Percentiles rank a stretch among this genome's conserved stretches.
Evolutionary conservation across 306 rosid species (phyloP).

Genomic region (Clitoria ternatea): DNA sequence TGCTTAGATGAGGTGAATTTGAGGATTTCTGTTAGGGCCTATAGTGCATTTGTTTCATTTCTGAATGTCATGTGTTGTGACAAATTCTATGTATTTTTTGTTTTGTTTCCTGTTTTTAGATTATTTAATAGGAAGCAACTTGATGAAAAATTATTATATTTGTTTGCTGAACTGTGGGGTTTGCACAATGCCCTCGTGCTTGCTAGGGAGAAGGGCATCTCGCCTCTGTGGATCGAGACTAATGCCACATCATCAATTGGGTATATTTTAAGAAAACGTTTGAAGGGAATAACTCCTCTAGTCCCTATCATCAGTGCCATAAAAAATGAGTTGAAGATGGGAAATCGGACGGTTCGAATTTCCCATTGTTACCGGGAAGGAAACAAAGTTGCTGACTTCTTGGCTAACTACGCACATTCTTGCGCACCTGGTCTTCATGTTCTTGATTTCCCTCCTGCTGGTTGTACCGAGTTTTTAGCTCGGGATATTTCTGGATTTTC

Average conservation of each 20-base stretch:
- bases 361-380: not conserved
- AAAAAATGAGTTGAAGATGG: not conserved
- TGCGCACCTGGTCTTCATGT: not conserved
- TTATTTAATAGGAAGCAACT: no score
- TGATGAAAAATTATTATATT: no score
- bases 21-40: not conserved
- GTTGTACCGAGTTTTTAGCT: not conserved
- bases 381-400: not conserved
- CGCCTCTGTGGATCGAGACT: not conserved
- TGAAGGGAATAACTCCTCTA: not conserved
- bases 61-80: not conserved
- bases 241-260: accelerated
- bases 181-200: not conserved
- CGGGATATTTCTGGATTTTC: not conserved
- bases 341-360: not conserved
- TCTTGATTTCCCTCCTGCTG: not conserved
- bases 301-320: not conserved
- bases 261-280: not conserved
- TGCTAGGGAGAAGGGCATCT: conserved; percentile 6
- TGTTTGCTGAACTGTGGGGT: not conserved
- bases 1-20: not conserved
- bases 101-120: not conserved
- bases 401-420: not conserved
- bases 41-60: not conserved
- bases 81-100: not conserved